Evolutionary conservation across 129 eudicot species (phyloP).

Genomic region (carrot (Daucus carota)): DNA sequence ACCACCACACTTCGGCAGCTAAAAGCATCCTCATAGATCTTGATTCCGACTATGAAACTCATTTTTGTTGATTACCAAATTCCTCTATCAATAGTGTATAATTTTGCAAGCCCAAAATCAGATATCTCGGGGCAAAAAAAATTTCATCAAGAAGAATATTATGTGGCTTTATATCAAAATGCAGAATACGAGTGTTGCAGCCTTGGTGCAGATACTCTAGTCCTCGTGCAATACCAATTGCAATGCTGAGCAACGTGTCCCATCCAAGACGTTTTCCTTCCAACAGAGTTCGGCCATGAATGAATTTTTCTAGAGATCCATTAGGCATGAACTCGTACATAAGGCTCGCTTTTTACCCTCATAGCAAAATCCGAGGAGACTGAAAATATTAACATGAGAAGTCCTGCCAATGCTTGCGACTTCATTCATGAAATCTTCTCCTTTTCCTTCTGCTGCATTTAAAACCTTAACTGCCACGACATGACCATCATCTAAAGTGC

Average conservation of each 20-base stretch:
- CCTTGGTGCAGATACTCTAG: background rate
- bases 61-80: too few relatives aligned
- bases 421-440: constrained; percentile 20
- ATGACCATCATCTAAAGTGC: constrained; percentile 9
- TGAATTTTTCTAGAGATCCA: constrained; percentile 17
- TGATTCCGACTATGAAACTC: too few relatives aligned
- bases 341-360: constrained; percentile 11
- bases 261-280: background rate
- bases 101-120: constrained; percentile 19
- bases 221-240: background rate
- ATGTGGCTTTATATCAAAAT: constrained; percentile 16
- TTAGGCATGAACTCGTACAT: constrained; percentile 18
- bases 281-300: background rate
- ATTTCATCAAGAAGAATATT: constrained; percentile 7
- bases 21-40: too few relatives aligned
- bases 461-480: constrained; percentile 17
- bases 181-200: constrained; percentile 7
- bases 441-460: constrained; percentile 8
- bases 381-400: constrained; percentile 20
- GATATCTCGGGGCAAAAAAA: constrained; percentile 14
- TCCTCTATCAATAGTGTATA: too few relatives aligned
- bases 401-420: constrained; percentile 19
- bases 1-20: too few relatives aligned
- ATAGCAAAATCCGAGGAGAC: constrained; percentile 9
- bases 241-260: background rate